Evolutionary conservation across 2,329 filamentous ascomycete species (phyloP), one percentile per base, ranked within the genome.

Genomic region (Diaporthe australafricana): DNA sequence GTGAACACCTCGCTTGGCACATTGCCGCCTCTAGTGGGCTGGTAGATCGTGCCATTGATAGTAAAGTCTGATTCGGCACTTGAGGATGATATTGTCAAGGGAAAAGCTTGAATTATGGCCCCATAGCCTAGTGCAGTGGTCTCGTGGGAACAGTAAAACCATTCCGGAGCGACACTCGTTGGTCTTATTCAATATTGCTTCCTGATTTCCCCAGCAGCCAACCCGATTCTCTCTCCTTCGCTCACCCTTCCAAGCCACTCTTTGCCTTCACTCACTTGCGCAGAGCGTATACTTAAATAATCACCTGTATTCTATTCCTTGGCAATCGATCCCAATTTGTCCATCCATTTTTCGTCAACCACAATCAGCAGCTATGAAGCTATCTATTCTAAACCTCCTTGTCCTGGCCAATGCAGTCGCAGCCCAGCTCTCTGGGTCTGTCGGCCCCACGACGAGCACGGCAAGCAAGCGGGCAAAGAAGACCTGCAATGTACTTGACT

Each of bases 401-500:
- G 60, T 63, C 20, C 60, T 63, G 27, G 42, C 25, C 5, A n/a
- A 42, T 20, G 60, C 60, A 12, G 66, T 45, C 1, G 32, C 66
- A 4, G 77, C 77, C 14, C 77, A 79, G 72, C 74, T 79, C 5
- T 72, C 71, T 25, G 77, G 77, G 12, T 50, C 20, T 11, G 77
- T 79, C 27, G 78, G 78, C 7, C 78, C 77, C 2, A 77, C 77
- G 12, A 80, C 78, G 6, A 76, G 76, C 4, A 74, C 75, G 4
- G 75, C 72, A 17, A 67, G 72, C 48, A 80, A 80, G 71, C 75
- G 77, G 35, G 74, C 77, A n/a, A 75, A 73, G 67, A 79, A 80
- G 74, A 74, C 80, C 5, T 89, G 87, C 79, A 85, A 85, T 75
- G 86, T 89, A 65, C 80, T 85, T 63, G 76, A 83, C 68, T 87